phyloP scores from a whole-genome alignment of 2,329 filamentous ascomycete species.

The Neodidymelliopsis sp. region DNA sequence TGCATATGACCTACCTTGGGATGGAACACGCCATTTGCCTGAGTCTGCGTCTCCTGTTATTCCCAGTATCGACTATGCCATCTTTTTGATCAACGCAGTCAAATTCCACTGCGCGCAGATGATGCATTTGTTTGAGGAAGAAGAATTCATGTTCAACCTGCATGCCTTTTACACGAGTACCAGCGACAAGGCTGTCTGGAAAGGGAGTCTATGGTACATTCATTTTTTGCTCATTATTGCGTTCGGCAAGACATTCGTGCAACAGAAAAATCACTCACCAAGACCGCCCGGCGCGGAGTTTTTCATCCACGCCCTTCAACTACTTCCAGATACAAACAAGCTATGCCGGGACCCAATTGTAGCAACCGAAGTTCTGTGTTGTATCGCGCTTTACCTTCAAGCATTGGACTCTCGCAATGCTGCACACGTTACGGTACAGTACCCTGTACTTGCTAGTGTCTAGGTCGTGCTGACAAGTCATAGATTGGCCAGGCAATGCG shows the following conservation, averaged over 20 bases:
- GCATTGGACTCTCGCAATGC: conserved; percentile 58
- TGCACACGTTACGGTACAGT: conserved; percentile 56
- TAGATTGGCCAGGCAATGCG: conserved; percentile 62
- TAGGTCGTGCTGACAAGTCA: not conserved
- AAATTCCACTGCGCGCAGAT: conserved; percentile 64
- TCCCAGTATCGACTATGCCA: conserved; percentile 60
- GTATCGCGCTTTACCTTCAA: conserved; percentile 62
- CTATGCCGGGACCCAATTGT: conserved; percentile 55
- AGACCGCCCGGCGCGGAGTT: conserved; percentile 63
- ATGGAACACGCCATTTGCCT: conserved; percentile 48
- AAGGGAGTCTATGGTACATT: conserved; percentile 57
- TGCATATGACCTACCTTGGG: conserved; percentile 62
- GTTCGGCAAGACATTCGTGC: conserved; percentile 63
- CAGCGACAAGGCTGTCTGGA: conserved; percentile 32
- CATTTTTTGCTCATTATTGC: conserved; percentile 63
- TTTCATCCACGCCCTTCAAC: conserved; percentile 67
- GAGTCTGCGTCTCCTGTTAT: conserved; percentile 50
- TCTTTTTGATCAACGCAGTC: conserved; percentile 63
- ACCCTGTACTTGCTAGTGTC: not conserved
- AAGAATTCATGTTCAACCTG: conserved; percentile 57
- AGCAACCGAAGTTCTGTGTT: conserved; percentile 60
- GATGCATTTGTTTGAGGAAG: conserved; percentile 64
- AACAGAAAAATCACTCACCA: conserved; percentile 39
- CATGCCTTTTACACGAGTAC: conserved; percentile 52
- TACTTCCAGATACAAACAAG: conserved; percentile 59